Evolutionary conservation across 1,284 basidiomycete species (phyloP).

Genomic region (Sanguinoderma infundibulare): DNA sequence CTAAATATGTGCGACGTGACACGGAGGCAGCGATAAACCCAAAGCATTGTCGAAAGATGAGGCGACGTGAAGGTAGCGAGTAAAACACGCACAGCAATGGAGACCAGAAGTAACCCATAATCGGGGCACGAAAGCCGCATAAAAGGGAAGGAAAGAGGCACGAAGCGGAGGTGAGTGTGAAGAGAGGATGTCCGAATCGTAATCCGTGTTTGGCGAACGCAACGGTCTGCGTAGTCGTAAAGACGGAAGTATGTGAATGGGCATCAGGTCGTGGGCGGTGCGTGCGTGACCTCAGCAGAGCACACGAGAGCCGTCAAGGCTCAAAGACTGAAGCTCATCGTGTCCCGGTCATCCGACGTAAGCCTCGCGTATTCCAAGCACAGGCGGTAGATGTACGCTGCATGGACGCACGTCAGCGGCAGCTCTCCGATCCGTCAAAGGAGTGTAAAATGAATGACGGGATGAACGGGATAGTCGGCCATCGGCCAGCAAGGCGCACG

Average conservation of each 20-base stretch:
- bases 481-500: constrained; percentile 1
- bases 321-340: constrained; percentile 32
- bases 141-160: neutral
- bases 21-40: too few species aligned
- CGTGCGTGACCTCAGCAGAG: neutral
- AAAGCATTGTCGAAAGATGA: neutral
- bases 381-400: constrained; percentile 86
- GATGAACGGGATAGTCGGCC: constrained; percentile 8
- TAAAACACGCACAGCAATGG: neutral
- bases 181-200: neutral
- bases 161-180: neutral
- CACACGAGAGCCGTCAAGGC: neutral
- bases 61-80: neutral
- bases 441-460: neutral
- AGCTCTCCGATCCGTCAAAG: constrained; percentile 1
- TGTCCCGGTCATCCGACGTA: constrained; percentile 81
- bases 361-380: constrained; percentile 90
- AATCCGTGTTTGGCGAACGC: neutral
- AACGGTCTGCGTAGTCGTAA: neutral
- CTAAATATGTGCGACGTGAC: too few species aligned
- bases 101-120: neutral
- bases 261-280: neutral
- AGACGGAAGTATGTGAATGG: constrained; percentile 1
- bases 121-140: neutral
- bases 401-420: constrained; percentile 20